Conservation (phyloP, 129 eudicot genomes). For the Arctium minus region DNA sequence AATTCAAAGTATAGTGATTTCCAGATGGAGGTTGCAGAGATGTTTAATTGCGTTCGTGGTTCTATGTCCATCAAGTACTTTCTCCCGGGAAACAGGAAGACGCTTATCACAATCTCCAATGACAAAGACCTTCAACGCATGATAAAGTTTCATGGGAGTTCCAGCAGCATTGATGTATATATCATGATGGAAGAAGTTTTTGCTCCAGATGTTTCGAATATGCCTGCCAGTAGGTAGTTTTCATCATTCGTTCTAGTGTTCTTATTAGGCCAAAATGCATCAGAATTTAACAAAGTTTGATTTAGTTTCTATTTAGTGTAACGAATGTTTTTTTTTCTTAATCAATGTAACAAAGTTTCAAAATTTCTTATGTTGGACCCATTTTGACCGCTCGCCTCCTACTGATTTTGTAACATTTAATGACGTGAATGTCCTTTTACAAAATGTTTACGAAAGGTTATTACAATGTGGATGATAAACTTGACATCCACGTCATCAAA, state of each 20-base stretch:
- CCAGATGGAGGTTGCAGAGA: conserved; percentile 69
- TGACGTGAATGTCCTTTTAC: background rate
- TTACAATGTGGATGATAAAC: background rate
- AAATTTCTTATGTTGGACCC: background rate
- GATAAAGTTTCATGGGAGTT: conserved; percentile 68
- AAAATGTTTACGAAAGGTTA: background rate
- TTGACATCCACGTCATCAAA: background rate
- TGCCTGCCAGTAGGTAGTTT: conserved; percentile 89
- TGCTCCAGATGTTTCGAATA: conserved; percentile 66
- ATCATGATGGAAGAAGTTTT: conserved; percentile 60
- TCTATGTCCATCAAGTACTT: conserved; percentile 67
- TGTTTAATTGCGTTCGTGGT: conserved; percentile 55
- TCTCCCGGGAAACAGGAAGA: conserved; percentile 84
- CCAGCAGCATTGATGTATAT: conserved; percentile 69
- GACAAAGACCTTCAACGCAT: conserved; percentile 91
- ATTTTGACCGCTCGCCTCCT: background rate
- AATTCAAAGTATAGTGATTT: conserved; percentile 58
- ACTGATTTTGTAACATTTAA: background rate
- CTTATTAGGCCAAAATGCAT: background rate
- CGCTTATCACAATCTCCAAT: conserved; percentile 83
- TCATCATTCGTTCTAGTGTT: conserved; percentile 10
- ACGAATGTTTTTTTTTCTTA: background rate
- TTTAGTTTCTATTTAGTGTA: background rate
- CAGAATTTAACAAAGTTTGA: background rate
- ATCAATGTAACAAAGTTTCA: background rate